These are phyloP conservation scores for Crithidia thermophila DNA, from an alignment of 208 protist genomes.

Conservation along the genomic window DNA sequence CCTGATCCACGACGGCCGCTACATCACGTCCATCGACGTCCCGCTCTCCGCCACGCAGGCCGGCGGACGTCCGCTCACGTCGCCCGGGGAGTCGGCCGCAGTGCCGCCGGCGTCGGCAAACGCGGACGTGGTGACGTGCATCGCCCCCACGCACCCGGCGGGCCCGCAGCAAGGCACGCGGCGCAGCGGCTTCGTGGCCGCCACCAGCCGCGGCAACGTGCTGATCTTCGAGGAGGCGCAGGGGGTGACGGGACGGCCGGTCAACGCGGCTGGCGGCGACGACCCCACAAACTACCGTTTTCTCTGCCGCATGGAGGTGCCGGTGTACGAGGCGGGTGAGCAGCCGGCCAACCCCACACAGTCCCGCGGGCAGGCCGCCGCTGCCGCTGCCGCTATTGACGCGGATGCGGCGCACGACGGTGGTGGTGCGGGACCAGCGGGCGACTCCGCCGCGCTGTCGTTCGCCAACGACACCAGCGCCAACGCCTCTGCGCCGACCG, in stretches of 20 bases:
- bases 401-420: not conserved
- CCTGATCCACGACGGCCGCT: slow-evolving; percentile 80
- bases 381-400: not conserved
- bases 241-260: not conserved
- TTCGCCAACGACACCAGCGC: no score
- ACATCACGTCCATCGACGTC: slow-evolving; percentile 44
- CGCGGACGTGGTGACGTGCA: slow-evolving; percentile 37
- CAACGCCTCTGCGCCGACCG: no score
- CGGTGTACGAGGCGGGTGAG: slow-evolving; percentile 22
- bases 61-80: not conserved
- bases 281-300: slow-evolving; percentile 16
- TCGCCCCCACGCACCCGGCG: slow-evolving; percentile 36
- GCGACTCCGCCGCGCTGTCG: not conserved
- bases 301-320: slow-evolving; percentile 28
- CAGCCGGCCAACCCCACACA: not conserved
- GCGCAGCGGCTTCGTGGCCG: slow-evolving; percentile 68
- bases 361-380: not conserved
- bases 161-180: not conserved
- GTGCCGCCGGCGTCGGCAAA: not conserved
- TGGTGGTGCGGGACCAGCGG: not conserved
- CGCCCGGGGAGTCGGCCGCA: not conserved
- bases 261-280: not conserved
- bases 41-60: not conserved
- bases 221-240: slow-evolving; percentile 66
- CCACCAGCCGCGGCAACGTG: slow-evolving; percentile 67